Conservation (phyloP, 129 eudicot species). For the Helichrysum umbraculigerum region DNA sequence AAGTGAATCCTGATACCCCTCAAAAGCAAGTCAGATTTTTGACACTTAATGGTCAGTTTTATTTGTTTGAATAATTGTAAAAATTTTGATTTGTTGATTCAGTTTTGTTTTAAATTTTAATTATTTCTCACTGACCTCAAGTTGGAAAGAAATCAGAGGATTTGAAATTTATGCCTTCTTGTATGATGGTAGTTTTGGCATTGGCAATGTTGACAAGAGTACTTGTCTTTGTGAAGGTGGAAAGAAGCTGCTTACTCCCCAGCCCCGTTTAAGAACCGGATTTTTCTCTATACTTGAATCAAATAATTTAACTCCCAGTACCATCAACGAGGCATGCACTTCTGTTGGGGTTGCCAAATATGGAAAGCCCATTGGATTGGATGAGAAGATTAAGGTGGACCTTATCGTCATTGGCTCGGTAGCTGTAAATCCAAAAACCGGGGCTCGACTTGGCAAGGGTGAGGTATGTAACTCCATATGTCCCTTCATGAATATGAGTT, state of each 20-base stretch:
- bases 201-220: background rate
- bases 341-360: constrained; percentile 94
- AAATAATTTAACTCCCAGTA: constrained; percentile 50
- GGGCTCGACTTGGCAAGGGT: constrained; percentile 98
- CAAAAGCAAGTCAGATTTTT: constrained; percentile 94
- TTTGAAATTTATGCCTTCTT: no score
- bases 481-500: background rate
- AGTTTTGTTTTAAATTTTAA: background rate
- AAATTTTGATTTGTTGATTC: background rate
- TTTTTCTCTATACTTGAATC: constrained; percentile 83
- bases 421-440: constrained; percentile 90
- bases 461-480: constrained; percentile 58
- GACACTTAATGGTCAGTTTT: constrained; percentile 77
- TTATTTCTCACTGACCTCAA: background rate
- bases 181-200: background rate
- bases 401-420: constrained; percentile 89
- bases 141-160: background rate
- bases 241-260: constrained; percentile 85
- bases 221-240: constrained; percentile 49
- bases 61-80: background rate
- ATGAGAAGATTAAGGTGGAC: constrained; percentile 88
- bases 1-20: constrained; percentile 99
- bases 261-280: constrained; percentile 92
- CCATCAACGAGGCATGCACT: constrained; percentile 91
- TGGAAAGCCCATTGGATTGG: constrained; percentile 87